These are phyloP conservation scores for Nicotiana rustica DNA, from an alignment of 305 asterid genomes.

Conservation along the genomic window DNA sequence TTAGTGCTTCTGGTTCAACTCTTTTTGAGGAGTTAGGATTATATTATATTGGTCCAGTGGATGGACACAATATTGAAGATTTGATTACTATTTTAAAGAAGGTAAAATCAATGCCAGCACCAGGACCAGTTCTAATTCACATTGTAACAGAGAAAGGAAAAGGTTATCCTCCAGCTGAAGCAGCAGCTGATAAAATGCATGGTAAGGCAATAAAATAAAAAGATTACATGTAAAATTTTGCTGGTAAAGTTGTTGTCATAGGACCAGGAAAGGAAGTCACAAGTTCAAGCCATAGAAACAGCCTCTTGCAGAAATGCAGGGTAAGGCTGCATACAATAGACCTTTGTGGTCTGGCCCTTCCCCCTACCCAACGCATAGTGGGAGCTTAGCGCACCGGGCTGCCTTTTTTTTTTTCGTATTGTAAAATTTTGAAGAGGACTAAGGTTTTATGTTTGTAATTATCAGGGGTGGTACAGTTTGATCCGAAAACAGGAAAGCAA, in stretches of 20 bases:
- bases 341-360: no score
- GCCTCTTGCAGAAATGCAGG: no score
- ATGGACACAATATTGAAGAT: conserved; percentile 76
- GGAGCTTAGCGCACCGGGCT: no score
- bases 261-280: no score
- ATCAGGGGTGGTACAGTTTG: conserved; percentile 81
- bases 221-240: neutral
- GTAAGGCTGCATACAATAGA: no score
- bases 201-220: conserved; percentile 50
- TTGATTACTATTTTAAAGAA: conserved; percentile 62
- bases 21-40: conserved; percentile 83
- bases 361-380: no score
- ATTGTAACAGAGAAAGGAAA: conserved; percentile 81
- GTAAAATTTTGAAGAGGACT: neutral
- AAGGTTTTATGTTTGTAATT: neutral
- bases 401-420: no score
- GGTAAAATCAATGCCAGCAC: conserved; percentile 74
- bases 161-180: conserved; percentile 83
- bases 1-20: conserved; percentile 77
- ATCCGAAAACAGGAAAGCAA: conserved; percentile 76
- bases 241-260: no score
- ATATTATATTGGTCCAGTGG: conserved; percentile 87
- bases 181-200: conserved; percentile 80
- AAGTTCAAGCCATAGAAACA: no score
- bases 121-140: conserved; percentile 85